Conservation (phyloP, 768 basidiomycete genomes). For the Termitomyces sp. region DNA sequence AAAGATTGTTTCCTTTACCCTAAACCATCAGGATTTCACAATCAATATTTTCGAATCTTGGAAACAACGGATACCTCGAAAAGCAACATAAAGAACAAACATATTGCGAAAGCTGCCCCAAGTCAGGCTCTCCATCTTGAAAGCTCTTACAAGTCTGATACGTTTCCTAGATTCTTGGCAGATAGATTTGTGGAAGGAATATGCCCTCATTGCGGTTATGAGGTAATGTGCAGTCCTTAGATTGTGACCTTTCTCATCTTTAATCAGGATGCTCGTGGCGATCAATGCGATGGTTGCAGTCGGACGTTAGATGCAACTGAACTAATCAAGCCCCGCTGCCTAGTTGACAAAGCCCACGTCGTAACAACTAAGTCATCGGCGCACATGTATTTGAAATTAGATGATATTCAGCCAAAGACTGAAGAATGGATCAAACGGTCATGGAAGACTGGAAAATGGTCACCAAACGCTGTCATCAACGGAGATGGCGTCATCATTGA, state of each 20-base stretch:
- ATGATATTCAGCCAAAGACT: slow-evolving; percentile 73
- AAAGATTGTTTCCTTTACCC: not conserved
- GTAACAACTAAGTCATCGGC: slow-evolving; percentile 73
- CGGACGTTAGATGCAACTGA: slow-evolving; percentile 92
- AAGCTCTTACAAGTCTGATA: not conserved
- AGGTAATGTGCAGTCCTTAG: slow-evolving; percentile 38
- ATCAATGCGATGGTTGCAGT: slow-evolving; percentile 94
- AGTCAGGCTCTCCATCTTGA: slow-evolving; percentile 37
- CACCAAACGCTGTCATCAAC: slow-evolving; percentile 87
- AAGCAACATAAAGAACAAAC: slow-evolving; percentile 89
- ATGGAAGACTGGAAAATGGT: slow-evolving; percentile 85
- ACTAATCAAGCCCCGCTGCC: slow-evolving; percentile 91
- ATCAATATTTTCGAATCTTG: slow-evolving; percentile 81
- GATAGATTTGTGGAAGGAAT: slow-evolving; percentile 98
- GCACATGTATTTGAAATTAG: slow-evolving; percentile 90
- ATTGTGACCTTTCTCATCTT: not conserved
- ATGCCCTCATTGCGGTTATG: slow-evolving; percentile 89
- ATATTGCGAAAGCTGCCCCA: slow-evolving; percentile 88
- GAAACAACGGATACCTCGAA: slow-evolving; percentile 69
- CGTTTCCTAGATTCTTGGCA: slow-evolving; percentile 70
- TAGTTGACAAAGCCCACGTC: slow-evolving; percentile 75
- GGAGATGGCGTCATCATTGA: slow-evolving; percentile 85
- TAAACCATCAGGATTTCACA: slow-evolving; percentile 71
- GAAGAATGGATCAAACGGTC: slow-evolving; percentile 87
- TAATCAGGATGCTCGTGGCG: slow-evolving; percentile 86